Evolutionary conservation across 768 basidiomycete species (phyloP).

Genomic region (Wakefieldia striispora): DNA sequence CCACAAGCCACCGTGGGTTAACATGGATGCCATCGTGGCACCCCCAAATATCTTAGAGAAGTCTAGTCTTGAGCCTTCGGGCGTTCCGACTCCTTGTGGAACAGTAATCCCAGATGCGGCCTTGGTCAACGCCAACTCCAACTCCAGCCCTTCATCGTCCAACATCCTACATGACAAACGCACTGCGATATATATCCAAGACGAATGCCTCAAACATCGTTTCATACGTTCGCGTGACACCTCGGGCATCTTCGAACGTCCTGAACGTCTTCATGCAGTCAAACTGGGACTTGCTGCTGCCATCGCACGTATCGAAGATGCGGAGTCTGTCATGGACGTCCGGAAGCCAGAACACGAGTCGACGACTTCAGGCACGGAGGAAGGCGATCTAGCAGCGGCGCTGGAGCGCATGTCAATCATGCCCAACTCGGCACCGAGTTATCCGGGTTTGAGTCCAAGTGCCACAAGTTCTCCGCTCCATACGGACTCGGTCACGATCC

Average conservation of each 20-base stretch:
- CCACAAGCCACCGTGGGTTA: no score
- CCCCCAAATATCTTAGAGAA: not conserved
- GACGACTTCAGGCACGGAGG: slow-evolving; percentile 31
- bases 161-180: slow-evolving; percentile 8
- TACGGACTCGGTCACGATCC: slow-evolving; percentile 39
- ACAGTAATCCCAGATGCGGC: not conserved
- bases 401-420: slow-evolving; percentile 44
- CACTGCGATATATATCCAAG: slow-evolving; percentile 53
- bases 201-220: slow-evolving; percentile 67
- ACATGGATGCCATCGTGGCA: not conserved
- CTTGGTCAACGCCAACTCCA: not conserved
- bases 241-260: slow-evolving; percentile 83
- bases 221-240: slow-evolving; percentile 77
- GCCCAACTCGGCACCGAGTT: not conserved
- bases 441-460: no score
- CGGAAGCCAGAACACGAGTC: not conserved
- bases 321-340: not conserved
- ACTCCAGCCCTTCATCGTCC: not conserved
- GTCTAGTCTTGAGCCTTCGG: not conserved
- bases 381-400: slow-evolving; percentile 47
- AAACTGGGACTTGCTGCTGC: slow-evolving; percentile 80
- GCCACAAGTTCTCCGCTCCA: slow-evolving; percentile 12
- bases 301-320: slow-evolving; percentile 64
- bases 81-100: not conserved
- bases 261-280: slow-evolving; percentile 84